Percentiles rank a stretch among this genome's conserved stretches.
These are phyloP conservation scores for Fusarium sp. DNA, from an alignment of 2,329 filamentous ascomycete genomes.

Conservation along the genomic window DNA sequence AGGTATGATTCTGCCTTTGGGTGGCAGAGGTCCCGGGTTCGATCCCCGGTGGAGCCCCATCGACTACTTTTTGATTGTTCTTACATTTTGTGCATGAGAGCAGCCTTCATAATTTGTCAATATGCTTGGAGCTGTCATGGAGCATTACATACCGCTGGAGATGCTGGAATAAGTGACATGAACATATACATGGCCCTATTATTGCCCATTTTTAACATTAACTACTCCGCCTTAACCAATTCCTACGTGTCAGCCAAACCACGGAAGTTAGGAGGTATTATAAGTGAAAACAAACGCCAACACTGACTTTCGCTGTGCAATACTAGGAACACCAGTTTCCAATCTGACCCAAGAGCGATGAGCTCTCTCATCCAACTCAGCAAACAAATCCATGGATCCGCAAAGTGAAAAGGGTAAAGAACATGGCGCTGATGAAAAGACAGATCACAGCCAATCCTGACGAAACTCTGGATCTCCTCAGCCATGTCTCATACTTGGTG, in stretches of 20 bases:
- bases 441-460: not conserved
- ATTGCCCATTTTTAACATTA: too few relatives aligned
- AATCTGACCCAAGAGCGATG: not conserved
- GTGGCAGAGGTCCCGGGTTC: constrained; percentile 55
- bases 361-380: not conserved
- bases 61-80: not conserved
- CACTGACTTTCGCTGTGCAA: not conserved
- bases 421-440: not conserved
- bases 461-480: not conserved
- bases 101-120: too few relatives aligned
- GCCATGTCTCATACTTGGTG: not conserved
- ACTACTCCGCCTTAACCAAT: too few relatives aligned
- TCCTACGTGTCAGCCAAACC: too few relatives aligned
- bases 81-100: not conserved
- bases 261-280: constrained; percentile 1
- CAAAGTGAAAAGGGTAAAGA: constrained; percentile 6
- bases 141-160: too few relatives aligned
- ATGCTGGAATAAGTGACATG: too few relatives aligned
- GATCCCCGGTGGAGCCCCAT: constrained; percentile 51
- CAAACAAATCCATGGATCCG: not conserved
- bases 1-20: constrained; percentile 37
- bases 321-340: not conserved
- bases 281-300: constrained; percentile 19
- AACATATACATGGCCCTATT: too few relatives aligned
- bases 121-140: too few relatives aligned